Conservation (phyloP, 306 rosid genomes). For the Castanopsis chinensis region DNA sequence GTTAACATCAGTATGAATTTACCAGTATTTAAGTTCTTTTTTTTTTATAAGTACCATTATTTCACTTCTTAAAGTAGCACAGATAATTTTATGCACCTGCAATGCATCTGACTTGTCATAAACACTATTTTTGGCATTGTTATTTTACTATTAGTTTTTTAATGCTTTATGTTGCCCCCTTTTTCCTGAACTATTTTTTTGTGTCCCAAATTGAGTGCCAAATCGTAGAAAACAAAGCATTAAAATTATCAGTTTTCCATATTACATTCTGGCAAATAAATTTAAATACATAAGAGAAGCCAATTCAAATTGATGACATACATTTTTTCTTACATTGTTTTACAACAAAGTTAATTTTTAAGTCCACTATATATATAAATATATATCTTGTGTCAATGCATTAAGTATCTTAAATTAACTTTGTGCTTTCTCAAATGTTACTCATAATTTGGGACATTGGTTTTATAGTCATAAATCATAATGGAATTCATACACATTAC, state of each 20-base stretch:
- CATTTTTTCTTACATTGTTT: not conserved
- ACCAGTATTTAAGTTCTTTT: not conserved
- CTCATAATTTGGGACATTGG: not conserved
- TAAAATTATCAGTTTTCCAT: no score
- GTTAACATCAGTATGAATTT: conserved; percentile 19
- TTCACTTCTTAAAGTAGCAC: no score
- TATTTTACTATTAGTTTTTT: no score
- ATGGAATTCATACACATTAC: not conserved
- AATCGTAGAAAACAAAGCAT: no score
- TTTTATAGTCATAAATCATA: not conserved
- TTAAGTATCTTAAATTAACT: not conserved
- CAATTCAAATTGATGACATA: not conserved
- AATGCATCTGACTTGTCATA: no score
- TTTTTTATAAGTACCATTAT: no score
- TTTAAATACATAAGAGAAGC: not conserved
- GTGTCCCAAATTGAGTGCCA: no score
- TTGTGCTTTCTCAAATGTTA: not conserved
- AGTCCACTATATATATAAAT: not conserved
- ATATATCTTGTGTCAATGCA: not conserved
- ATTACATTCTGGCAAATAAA: not conserved
- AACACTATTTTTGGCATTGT: no score
- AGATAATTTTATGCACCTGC: no score
- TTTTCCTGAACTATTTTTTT: no score
- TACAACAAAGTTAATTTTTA: not conserved
- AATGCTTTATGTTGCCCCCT: no score